These are phyloP conservation scores for Metarhizium sp. DNA, from an alignment of 2,329 filamentous ascomycete species.

Conservation along the genomic window DNA sequence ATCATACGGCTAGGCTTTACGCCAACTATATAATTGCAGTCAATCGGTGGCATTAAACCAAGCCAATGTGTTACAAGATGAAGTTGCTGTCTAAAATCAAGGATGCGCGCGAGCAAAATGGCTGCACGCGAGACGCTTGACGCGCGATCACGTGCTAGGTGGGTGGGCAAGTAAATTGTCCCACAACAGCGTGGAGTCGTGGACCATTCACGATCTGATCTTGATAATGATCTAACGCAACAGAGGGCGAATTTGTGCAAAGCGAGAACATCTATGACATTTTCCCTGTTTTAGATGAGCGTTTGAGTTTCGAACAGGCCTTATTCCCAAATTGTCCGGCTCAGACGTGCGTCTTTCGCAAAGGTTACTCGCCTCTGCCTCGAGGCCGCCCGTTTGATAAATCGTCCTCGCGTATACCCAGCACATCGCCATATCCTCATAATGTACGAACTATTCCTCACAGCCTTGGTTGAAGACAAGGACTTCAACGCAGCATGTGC, in stretches of 20 bases:
- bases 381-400: background rate
- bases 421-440: background rate
- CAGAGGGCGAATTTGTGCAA: background rate
- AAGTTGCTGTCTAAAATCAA: background rate
- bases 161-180: background rate
- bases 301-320: background rate
- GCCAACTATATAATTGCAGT: background rate
- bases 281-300: background rate
- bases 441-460: slow-evolving; percentile 54
- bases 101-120: background rate
- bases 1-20: background rate
- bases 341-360: background rate
- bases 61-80: background rate
- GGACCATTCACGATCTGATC: background rate
- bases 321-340: background rate
- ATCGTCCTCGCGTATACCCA: background rate
- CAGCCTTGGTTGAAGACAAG: slow-evolving; percentile 39
- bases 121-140: background rate
- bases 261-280: background rate
- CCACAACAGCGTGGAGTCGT: background rate
- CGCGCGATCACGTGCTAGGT: slow-evolving; percentile 3
- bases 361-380: background rate
- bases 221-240: background rate
- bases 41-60: background rate
- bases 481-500: slow-evolving; percentile 40